phyloP scores from a whole-genome alignment of 2,329 filamentous ascomycete species.

The Colletotrichum sp. region DNA sequence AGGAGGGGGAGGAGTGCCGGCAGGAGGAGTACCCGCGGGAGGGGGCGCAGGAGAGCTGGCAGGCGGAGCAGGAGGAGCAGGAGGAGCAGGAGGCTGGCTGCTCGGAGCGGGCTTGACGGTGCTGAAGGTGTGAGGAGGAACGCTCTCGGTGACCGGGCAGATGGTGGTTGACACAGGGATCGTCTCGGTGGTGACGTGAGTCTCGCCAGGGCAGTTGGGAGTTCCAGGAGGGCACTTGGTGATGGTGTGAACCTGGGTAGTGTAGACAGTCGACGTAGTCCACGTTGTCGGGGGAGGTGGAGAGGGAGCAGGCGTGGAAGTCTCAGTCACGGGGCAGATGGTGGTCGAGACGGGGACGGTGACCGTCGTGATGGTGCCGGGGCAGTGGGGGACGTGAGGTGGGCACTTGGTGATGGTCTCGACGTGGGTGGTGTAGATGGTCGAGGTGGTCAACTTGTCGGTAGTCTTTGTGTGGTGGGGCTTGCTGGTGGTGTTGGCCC shows the following conservation, averaged over 20 bases:
- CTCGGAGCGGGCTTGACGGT: background rate
- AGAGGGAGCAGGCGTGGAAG: background rate
- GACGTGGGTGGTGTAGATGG: slow-evolving; percentile 21
- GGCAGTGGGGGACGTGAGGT: slow-evolving; percentile 17
- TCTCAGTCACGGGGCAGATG: slow-evolving; percentile 31
- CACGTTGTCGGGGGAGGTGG: slow-evolving; percentile 30
- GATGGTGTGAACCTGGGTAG: slow-evolving; percentile 53
- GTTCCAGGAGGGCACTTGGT: slow-evolving; percentile 56
- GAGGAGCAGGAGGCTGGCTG: background rate
- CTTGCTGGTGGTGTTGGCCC: background rate
- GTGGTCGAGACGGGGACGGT: slow-evolving; percentile 43
- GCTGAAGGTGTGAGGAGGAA: slow-evolving; percentile 2
- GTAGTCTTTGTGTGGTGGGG: background rate
- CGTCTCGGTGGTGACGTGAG: slow-evolving; percentile 39
- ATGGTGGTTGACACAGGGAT: slow-evolving; percentile 42
- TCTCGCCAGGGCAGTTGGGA: slow-evolving; percentile 37
- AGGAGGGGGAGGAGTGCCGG: background rate
- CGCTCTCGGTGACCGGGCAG: slow-evolving; percentile 38
- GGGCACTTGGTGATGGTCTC: slow-evolving; percentile 21
- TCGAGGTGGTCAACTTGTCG: slow-evolving; percentile 20
- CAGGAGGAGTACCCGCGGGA: background rate
- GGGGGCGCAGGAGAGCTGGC: background rate
- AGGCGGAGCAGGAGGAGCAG: background rate
- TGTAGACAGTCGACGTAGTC: slow-evolving; percentile 43
- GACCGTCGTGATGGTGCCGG: slow-evolving; percentile 40